Conservation (phyloP, 2,329 filamentous ascomycete species). For the Colletotrichum liaoningense region DNA sequence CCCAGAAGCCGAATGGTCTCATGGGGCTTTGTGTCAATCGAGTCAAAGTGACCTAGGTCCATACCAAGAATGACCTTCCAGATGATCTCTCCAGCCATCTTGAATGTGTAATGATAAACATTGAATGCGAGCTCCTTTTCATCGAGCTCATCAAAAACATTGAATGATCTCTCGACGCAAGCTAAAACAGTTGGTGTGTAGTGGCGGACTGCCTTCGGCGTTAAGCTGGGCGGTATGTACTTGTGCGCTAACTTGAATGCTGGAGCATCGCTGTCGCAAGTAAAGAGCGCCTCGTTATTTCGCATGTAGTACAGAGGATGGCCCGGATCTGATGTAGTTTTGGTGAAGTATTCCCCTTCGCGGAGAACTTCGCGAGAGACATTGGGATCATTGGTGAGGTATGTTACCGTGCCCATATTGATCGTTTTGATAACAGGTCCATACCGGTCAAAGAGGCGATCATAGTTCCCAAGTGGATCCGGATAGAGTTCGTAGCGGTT, state of each 20-base stretch:
- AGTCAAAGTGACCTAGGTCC: conserved; percentile 21
- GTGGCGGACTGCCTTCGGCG: conserved; percentile 12
- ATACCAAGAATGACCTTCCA: conserved; percentile 10
- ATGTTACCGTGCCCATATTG: conserved; percentile 14
- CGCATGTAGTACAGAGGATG: conserved; percentile 25
- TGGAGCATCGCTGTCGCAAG: conserved; percentile 4
- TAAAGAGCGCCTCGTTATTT: conserved; percentile 14
- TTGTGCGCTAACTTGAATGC: conserved; percentile 6
- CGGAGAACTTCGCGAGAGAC: conserved; percentile 18
- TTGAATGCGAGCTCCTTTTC: conserved; percentile 15
- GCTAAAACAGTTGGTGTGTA: background rate
- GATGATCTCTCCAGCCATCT: conserved; percentile 17
- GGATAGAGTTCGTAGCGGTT: conserved; percentile 26
- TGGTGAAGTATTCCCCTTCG: conserved; percentile 19
- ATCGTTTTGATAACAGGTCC: conserved; percentile 16
- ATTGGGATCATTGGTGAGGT: conserved; percentile 21
- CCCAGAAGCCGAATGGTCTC: conserved; percentile 16
- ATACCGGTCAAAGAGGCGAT: conserved; percentile 9
- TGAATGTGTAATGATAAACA: conserved; percentile 21
- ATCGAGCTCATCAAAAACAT: conserved; percentile 7
- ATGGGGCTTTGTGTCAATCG: conserved; percentile 10
- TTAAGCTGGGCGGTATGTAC: conserved; percentile 19
- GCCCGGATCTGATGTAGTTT: conserved; percentile 9
- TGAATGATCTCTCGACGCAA: background rate
- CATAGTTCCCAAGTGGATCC: conserved; percentile 20